Percentiles rank a stretch among this genome's conserved stretches.
phyloP scores from a whole-genome alignment of 108 stramenopile species.

The Nitzschia sp. region DNA sequence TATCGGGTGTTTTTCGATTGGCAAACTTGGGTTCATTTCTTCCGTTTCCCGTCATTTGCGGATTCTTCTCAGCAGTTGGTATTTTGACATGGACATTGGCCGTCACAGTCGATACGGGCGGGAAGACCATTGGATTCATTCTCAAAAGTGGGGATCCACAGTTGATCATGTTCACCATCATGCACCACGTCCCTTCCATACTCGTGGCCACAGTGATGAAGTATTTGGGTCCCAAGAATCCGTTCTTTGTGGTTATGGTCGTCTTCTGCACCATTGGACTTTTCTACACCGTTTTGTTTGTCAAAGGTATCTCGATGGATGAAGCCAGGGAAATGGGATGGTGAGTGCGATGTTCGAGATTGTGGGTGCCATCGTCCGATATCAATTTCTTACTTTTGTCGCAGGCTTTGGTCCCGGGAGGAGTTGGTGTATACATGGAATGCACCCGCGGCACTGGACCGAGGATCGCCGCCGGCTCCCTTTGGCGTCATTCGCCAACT shows the following conservation, averaged over 20 bases:
- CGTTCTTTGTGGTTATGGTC: slow-evolving; percentile 50
- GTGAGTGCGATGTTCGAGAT: too few relatives aligned
- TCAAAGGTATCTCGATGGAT: slow-evolving; percentile 46
- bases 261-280: slow-evolving; percentile 39
- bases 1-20: slow-evolving; percentile 62
- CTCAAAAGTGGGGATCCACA: slow-evolving; percentile 36
- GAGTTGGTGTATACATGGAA: slow-evolving; percentile 34
- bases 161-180: slow-evolving; percentile 21
- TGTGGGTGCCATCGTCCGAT: too few relatives aligned
- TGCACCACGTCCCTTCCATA: slow-evolving; percentile 58
- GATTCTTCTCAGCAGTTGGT: slow-evolving; percentile 78
- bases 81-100: slow-evolving; percentile 66
- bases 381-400: too few relatives aligned
- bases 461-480: slow-evolving; percentile 43
- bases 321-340: slow-evolving; percentile 53
- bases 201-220: slow-evolving; percentile 53
- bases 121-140: slow-evolving; percentile 33
- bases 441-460: not conserved
- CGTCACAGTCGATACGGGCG: slow-evolving; percentile 56
- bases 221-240: slow-evolving; percentile 56
- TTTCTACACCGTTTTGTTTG: slow-evolving; percentile 46
- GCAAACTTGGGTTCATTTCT: slow-evolving; percentile 67
- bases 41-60: slow-evolving; percentile 74
- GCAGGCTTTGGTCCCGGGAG: slow-evolving; percentile 53
- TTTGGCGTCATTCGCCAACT: slow-evolving; percentile 43